Evolutionary conservation across 371 early-diverging fungal species (phyloP).

Genomic region (Thermomucor indicae-seudaticae): DNA sequence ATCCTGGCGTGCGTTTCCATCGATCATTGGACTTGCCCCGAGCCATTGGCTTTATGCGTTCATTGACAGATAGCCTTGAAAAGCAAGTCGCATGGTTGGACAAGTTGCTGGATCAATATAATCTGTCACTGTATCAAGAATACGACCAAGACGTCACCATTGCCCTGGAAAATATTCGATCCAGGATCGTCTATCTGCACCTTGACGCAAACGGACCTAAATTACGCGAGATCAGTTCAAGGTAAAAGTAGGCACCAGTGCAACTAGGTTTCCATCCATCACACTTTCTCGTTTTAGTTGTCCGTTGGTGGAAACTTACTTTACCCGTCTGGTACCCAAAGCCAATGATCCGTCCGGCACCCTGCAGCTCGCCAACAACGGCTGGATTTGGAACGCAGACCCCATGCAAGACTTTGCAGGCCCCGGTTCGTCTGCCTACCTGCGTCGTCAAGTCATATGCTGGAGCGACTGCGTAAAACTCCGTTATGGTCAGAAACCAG

Average conservation of each 20-base stretch:
- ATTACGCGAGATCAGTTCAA: conserved; percentile 43
- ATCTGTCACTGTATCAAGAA: conserved; percentile 76
- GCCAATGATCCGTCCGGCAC: conserved; percentile 54
- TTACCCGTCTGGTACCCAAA: conserved; percentile 70
- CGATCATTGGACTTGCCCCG: conserved; percentile 39
- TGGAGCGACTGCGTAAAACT: conserved; percentile 99
- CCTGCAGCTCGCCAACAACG: conserved; percentile 87
- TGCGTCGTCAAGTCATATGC: conserved; percentile 90
- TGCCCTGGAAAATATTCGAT: conserved; percentile 72
- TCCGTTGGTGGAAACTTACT: conserved; percentile 88
- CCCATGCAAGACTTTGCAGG: conserved; percentile 92
- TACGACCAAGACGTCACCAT: conserved; percentile 76
- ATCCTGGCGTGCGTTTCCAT: conserved; percentile 46
- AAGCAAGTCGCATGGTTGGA: conserved; percentile 29
- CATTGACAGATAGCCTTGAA: conserved; percentile 22
- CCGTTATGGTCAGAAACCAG: conserved; percentile 80
- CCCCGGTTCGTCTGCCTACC: conserved; percentile 78
- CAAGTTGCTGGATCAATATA: conserved; percentile 74
- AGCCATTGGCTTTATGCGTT: conserved; percentile 47
- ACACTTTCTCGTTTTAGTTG: conserved; percentile 32
- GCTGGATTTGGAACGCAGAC: conserved; percentile 98
- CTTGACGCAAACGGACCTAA: conserved; percentile 70
- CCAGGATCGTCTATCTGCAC: conserved; percentile 83
- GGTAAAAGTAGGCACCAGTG: conserved; percentile 22
- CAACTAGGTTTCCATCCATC: neutral